Conservation (phyloP, 192 early-diverging fungal genomes). For the Spizellomyces punctatus region DNA sequence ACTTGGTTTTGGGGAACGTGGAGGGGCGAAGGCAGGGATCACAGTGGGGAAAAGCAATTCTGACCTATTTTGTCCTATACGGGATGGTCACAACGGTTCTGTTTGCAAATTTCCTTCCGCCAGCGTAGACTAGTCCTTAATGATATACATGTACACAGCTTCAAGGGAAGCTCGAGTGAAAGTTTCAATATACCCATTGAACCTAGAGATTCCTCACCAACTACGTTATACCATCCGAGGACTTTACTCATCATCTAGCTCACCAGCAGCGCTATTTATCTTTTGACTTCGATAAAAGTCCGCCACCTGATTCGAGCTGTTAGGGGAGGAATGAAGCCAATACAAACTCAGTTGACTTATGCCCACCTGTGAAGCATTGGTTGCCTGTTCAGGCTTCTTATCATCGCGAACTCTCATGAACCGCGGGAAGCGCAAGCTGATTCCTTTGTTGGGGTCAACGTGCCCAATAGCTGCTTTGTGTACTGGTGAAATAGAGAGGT, state of each 20-base stretch:
- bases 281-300: constrained; percentile 33
- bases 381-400: constrained; percentile 92
- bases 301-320: constrained; percentile 22
- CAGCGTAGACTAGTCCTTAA: constrained; percentile 54
- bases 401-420: constrained; percentile 96
- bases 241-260: constrained; percentile 11
- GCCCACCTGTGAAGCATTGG: constrained; percentile 79
- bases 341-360: neutral
- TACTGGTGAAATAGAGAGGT: constrained; percentile 93
- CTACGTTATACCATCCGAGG: neutral
- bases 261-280: constrained; percentile 25
- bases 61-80: constrained; percentile 74
- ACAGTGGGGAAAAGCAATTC: constrained; percentile 14
- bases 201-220: no score
- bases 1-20: constrained; percentile 31
- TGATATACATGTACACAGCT: neutral
- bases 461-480: constrained; percentile 88
- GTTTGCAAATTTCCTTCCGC: constrained; percentile 88
- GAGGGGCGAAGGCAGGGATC: constrained; percentile 14
- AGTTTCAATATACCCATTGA: no score
- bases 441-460: constrained; percentile 83
- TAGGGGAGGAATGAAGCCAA: neutral
- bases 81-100: constrained; percentile 74
- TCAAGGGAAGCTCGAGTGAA: no score
- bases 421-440: constrained; percentile 95